phyloP scores from a whole-genome alignment of 106 monocot genomes.

The Acorus gramineus region DNA sequence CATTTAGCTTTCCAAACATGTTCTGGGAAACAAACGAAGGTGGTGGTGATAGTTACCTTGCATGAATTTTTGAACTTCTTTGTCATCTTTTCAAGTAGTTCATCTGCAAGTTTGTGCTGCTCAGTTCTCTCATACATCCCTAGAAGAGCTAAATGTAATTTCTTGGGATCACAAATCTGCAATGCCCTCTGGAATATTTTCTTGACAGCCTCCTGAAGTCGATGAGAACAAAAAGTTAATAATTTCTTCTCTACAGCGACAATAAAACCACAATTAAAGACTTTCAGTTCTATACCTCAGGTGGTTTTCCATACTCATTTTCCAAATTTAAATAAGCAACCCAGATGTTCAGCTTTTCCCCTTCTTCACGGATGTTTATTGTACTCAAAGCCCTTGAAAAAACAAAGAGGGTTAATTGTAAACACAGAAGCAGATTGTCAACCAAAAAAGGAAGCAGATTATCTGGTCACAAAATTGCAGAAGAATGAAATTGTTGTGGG shows the following conservation, averaged over 20 bases:
- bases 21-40: neutral
- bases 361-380: conserved; percentile 76
- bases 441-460: too few relatives aligned
- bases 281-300: conserved; percentile 36
- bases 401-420: neutral
- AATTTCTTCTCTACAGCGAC: neutral
- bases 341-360: conserved; percentile 93
- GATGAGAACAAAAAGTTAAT: neutral
- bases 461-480: too few relatives aligned
- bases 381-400: conserved; percentile 70
- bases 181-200: conserved; percentile 73
- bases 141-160: conserved; percentile 70
- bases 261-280: too few relatives aligned
- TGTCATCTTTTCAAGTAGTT: conserved; percentile 70
- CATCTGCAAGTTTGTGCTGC: conserved; percentile 51
- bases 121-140: conserved; percentile 76
- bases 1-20: neutral
- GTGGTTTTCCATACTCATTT: conserved; percentile 78
- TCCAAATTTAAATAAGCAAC: conserved; percentile 91
- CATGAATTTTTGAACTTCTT: conserved; percentile 82
- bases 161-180: conserved; percentile 79
- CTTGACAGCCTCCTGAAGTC: conserved; percentile 61
- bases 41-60: conserved; percentile 44
- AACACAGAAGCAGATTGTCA: too few relatives aligned
- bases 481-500: too few relatives aligned